phyloP scores from a whole-genome alignment of 83 land plant genomes.

The Picea mariana region DNA sequence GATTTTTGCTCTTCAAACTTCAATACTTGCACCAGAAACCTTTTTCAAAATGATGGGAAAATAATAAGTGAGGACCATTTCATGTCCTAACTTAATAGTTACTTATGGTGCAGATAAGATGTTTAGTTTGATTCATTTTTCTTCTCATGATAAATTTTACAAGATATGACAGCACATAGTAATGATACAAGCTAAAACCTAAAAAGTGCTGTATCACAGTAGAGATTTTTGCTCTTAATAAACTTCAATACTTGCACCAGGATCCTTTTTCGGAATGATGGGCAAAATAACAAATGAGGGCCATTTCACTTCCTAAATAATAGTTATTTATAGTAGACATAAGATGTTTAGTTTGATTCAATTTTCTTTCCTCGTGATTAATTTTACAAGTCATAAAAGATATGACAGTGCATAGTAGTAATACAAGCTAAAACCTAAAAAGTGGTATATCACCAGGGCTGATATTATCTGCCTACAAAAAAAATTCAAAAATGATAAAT shows the following conservation, averaged over 20 bases:
- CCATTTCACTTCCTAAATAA: background rate
- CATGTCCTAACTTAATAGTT: background rate
- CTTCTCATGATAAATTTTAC: background rate
- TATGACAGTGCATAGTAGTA: background rate
- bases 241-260: background rate
- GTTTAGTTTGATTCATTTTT: background rate
- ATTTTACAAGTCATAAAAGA: background rate
- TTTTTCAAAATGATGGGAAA: background rate
- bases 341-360: background rate
- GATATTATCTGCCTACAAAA: too few species aligned
- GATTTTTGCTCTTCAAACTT: background rate
- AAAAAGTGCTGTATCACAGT: background rate
- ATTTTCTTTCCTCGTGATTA: background rate
- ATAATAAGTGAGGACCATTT: background rate
- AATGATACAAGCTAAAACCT: background rate
- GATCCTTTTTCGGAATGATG: background rate
- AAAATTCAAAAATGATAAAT: background rate
- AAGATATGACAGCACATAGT: background rate
- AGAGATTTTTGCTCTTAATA: background rate
- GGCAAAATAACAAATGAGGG: background rate
- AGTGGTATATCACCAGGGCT: background rate
- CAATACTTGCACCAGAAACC: background rate
- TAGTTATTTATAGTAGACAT: background rate
- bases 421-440: background rate
- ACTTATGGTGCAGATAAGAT: background rate